Percentiles rank a stretch among this genome's conserved stretches.
phyloP scores from a whole-genome alignment of 1,284 basidiomycete species.

The Apiotrichum domesticum region DNA sequence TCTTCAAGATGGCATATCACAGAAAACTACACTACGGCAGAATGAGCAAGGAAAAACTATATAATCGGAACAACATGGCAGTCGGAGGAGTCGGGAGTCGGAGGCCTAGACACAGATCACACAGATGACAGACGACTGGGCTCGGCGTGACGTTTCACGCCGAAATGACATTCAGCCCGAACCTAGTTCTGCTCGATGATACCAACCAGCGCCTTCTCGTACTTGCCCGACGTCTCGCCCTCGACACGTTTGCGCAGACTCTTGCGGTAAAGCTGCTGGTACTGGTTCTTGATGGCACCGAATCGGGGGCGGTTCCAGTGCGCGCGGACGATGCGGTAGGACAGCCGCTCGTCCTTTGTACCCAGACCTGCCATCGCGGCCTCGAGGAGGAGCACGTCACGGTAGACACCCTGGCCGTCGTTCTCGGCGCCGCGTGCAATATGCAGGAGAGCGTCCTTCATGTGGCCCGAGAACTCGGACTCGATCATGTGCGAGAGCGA shows the following conservation, averaged over 20 bases:
- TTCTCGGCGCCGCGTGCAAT: constrained; percentile 39
- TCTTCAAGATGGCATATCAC: no score
- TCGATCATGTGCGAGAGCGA: constrained; percentile 39
- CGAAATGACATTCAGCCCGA: no score
- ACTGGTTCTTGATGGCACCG: constrained; percentile 43
- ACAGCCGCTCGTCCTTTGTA: constrained; percentile 47
- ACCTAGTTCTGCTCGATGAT: constrained; percentile 32
- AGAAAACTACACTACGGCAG: no score
- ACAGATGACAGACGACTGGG: no score
- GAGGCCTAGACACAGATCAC: no score
- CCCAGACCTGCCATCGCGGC: constrained; percentile 44
- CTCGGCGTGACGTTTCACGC: no score
- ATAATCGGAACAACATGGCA: no score
- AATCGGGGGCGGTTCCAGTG: constrained; percentile 47
- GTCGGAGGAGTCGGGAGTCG: no score
- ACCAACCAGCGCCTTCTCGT: constrained; percentile 35
- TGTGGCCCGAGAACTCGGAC: constrained; percentile 48
- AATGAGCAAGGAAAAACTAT: no score
- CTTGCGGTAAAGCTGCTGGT: constrained; percentile 34
- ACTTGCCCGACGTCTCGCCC: constrained; percentile 47
- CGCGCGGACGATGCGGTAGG: constrained; percentile 40
- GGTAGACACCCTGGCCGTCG: constrained; percentile 41
- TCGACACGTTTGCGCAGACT: constrained; percentile 36
- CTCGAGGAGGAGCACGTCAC: constrained; percentile 42
- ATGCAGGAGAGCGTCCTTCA: constrained; percentile 41